Percentiles rank a stretch among this genome's conserved stretches.
phyloP scores from a whole-genome alignment of 1,139 yeast genomes.

The Candida tetrigidarum region DNA sequence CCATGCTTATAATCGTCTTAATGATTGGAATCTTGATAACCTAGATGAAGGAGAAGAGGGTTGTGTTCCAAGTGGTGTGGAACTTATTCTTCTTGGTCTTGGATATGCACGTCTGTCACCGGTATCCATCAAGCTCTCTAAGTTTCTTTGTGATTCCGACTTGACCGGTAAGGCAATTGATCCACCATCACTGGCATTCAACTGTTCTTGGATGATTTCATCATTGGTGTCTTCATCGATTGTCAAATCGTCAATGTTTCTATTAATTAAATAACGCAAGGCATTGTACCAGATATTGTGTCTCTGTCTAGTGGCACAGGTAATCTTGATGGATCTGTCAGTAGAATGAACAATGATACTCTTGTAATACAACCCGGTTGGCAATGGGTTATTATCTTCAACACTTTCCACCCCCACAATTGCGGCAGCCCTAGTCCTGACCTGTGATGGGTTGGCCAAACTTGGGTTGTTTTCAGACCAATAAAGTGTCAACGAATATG shows the following conservation, averaged over 20 bases:
- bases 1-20: slow-evolving; percentile 10
- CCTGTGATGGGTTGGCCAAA: slow-evolving; percentile 64
- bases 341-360: slow-evolving; percentile 79
- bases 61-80: slow-evolving; percentile 8
- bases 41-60: slow-evolving; percentile 10
- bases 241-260: slow-evolving; percentile 65
- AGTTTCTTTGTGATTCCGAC: slow-evolving; percentile 18
- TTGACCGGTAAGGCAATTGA: slow-evolving; percentile 9
- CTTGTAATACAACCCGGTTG: slow-evolving; percentile 88
- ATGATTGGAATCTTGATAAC: slow-evolving; percentile 16
- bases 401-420: slow-evolving; percentile 80
- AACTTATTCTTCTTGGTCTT: slow-evolving; percentile 16
- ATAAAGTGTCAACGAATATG: slow-evolving; percentile 86
- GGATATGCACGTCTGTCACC: slow-evolving; percentile 23
- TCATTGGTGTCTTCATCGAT: slow-evolving; percentile 39
- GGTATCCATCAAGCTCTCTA: slow-evolving; percentile 19
- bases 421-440: slow-evolving; percentile 79
- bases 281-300: slow-evolving; percentile 95
- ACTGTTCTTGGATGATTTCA: slow-evolving; percentile 16
- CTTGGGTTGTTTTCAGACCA: slow-evolving; percentile 91
- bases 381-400: slow-evolving; percentile 84
- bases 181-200: not conserved
- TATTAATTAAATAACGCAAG: slow-evolving; percentile 71
- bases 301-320: slow-evolving; percentile 86
- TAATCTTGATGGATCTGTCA: slow-evolving; percentile 70